phyloP scores from a whole-genome alignment of 768 basidiomycete genomes.

The Suillus discolor region DNA sequence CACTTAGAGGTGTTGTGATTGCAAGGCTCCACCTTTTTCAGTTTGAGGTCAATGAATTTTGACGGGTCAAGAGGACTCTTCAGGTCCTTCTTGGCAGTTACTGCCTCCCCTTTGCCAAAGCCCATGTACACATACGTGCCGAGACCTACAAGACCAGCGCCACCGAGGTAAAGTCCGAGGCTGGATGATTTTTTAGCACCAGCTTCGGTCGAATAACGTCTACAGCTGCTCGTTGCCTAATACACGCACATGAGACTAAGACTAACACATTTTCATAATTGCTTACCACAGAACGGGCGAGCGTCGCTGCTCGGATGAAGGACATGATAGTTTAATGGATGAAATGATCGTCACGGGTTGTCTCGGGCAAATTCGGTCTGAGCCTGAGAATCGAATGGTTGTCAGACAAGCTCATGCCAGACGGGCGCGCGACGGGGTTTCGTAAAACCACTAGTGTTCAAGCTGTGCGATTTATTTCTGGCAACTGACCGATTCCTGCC shows the following conservation, averaged over 20 bases:
- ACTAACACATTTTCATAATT: no score
- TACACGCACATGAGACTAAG: neutral
- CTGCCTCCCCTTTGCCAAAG: slow-evolving; percentile 30
- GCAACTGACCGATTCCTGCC: neutral
- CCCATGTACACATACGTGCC: slow-evolving; percentile 57
- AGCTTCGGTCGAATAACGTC: slow-evolving; percentile 50
- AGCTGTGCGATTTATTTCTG: slow-evolving; percentile 5
- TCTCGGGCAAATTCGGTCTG: slow-evolving; percentile 2
- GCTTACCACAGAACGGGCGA: slow-evolving; percentile 47
- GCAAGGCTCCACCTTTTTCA: slow-evolving; percentile 81
- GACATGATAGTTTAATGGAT: slow-evolving; percentile 39
- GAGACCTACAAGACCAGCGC: slow-evolving; percentile 46
- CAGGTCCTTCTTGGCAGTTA: slow-evolving; percentile 43
- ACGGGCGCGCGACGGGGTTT: neutral
- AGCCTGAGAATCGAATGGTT: slow-evolving; percentile 19
- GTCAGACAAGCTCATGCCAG: neutral
- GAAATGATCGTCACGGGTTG: neutral
- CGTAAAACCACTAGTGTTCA: neutral
- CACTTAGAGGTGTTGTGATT: slow-evolving; percentile 93
- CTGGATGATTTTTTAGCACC: slow-evolving; percentile 50
- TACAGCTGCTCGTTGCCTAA: slow-evolving; percentile 38
- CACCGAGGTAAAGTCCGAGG: slow-evolving; percentile 49
- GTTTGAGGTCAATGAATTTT: slow-evolving; percentile 77
- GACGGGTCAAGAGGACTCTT: slow-evolving; percentile 76
- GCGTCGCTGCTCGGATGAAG: slow-evolving; percentile 39